Conservation (phyloP, 2,329 filamentous ascomycete genomes). For the Fusarium anthophilum region DNA sequence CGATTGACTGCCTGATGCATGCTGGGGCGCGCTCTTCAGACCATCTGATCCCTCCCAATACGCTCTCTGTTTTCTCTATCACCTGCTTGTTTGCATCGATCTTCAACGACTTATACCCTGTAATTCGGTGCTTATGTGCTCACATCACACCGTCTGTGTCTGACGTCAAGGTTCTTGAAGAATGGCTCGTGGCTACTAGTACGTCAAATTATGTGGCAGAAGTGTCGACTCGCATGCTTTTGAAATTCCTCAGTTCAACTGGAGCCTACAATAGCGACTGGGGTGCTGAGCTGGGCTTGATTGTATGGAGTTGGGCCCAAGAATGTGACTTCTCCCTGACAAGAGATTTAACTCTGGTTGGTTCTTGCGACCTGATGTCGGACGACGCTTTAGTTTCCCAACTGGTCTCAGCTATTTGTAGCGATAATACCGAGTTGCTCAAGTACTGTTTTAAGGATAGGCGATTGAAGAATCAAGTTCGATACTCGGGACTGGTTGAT, state of each 20-base stretch:
- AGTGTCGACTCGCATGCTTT: neutral
- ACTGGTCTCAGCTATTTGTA: neutral
- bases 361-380: neutral
- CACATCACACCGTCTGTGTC: accelerated
- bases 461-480: neutral
- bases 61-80: neutral
- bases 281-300: neutral
- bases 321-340: neutral
- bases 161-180: neutral
- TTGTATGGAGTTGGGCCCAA: neutral
- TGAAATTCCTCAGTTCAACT: neutral
- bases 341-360: neutral
- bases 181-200: neutral
- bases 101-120: neutral
- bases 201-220: neutral
- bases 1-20: neutral
- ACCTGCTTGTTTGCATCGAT: neutral
- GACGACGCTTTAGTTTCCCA: neutral
- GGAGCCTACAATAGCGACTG: neutral
- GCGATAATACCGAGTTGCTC: neutral
- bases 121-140: accelerated
- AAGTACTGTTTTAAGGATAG: neutral
- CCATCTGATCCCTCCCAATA: neutral
- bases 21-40: neutral
- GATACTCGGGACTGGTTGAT: accelerated